phyloP scores from a whole-genome alignment of 257 asterid species.

The Solanum megistacrolobum region DNA sequence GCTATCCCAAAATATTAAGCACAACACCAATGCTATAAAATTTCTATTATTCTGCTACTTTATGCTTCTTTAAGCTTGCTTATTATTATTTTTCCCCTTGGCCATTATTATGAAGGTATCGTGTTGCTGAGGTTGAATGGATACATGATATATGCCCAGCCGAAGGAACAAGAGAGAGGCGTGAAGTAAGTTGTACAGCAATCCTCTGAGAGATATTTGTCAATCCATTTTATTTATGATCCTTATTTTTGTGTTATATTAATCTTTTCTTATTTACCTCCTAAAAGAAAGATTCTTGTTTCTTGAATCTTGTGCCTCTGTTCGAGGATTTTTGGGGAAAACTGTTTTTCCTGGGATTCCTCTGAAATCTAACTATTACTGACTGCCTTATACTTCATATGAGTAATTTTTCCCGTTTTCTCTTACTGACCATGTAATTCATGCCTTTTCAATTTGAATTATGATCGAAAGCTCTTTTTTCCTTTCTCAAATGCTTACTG shows the following conservation, averaged over 20 bases:
- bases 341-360: not conserved
- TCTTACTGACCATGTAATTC: not conserved
- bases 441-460: not conserved
- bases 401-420: not conserved
- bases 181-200: conserved; percentile 44
- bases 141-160: conserved; percentile 45
- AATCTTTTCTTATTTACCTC: not conserved
- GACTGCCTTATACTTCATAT: not conserved
- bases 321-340: not conserved
- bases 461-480: not conserved
- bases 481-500: not conserved
- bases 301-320: not conserved
- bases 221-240: not conserved
- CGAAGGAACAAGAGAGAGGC: conserved; percentile 64
- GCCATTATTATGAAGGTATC: conserved; percentile 51
- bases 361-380: not conserved
- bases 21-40: not conserved
- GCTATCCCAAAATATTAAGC: not conserved
- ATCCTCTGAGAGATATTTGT: not conserved
- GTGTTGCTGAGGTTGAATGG: conserved; percentile 96
- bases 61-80: not conserved
- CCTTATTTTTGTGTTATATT: not conserved
- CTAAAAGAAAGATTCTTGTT: not conserved
- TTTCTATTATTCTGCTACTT: conserved; percentile 1
- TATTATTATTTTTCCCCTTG: not conserved